Percentiles rank a stretch among this genome's conserved stretches.
Conservation (phyloP, 106 monocot genomes). For the Acorus calamus region DNA sequence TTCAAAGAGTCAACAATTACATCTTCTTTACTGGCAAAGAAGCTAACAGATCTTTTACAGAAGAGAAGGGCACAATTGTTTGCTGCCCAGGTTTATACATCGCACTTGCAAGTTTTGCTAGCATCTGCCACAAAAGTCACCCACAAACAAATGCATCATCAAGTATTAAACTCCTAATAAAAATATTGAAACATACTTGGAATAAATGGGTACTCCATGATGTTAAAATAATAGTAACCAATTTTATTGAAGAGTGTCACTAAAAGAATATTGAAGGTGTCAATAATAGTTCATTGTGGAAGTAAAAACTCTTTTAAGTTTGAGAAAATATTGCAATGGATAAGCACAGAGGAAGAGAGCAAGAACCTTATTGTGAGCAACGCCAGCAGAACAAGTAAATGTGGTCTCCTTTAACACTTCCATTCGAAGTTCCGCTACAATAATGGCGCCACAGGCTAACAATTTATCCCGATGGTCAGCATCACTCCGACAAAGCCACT, state of each 20-base stretch:
- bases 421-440: slow-evolving; percentile 72
- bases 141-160: neutral
- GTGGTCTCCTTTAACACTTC: slow-evolving; percentile 59
- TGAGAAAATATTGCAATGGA: no score
- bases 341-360: no score
- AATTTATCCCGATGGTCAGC: slow-evolving; percentile 62
- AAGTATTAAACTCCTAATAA: no score
- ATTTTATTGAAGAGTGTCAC: no score
- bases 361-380: slow-evolving; percentile 95
- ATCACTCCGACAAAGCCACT: slow-evolving; percentile 54
- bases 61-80: slow-evolving; percentile 79
- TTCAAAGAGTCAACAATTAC: slow-evolving; percentile 23
- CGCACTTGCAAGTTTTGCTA: slow-evolving; percentile 90
- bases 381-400: slow-evolving; percentile 98
- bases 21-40: slow-evolving; percentile 94
- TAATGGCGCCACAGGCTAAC: slow-evolving; percentile 86
- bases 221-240: no score
- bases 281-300: no score
- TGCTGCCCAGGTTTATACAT: slow-evolving; percentile 99
- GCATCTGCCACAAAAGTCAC: slow-evolving; percentile 46
- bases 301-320: no score
- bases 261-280: no score
- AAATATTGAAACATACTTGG: no score
- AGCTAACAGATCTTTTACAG: slow-evolving; percentile 67
- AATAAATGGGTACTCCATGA: no score